Evolutionary conservation across 2,329 filamentous ascomycete species (phyloP).

Genomic region (Falciphora oryzae): DNA sequence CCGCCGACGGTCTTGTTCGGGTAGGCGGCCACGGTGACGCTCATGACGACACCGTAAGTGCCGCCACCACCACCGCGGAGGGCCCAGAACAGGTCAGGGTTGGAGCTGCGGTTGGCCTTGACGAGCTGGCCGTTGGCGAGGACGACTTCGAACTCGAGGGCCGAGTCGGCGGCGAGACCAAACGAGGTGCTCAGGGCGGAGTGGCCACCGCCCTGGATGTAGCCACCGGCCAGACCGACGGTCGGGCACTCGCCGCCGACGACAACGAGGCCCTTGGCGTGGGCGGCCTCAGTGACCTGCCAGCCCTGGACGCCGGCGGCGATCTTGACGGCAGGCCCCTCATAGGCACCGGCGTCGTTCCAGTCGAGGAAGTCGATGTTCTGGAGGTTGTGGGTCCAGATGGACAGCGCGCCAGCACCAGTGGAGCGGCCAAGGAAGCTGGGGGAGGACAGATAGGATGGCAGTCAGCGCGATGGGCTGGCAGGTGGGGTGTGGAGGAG

Average conservation of each 20-base stretch:
- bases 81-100: constrained; percentile 53
- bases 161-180: constrained; percentile 50
- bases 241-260: constrained; percentile 43
- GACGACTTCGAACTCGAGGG: constrained; percentile 39
- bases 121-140: constrained; percentile 38
- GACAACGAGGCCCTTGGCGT: constrained; percentile 33
- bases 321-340: constrained; percentile 20
- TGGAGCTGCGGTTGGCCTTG: constrained; percentile 36
- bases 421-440: constrained; percentile 31
- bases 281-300: constrained; percentile 35
- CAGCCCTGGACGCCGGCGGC: constrained; percentile 46
- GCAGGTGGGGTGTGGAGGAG: neutral
- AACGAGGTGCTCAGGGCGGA: constrained; percentile 40
- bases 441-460: neutral
- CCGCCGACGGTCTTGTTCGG: neutral
- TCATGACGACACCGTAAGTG: constrained; percentile 46
- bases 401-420: constrained; percentile 38
- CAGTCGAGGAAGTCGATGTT: constrained; percentile 29
- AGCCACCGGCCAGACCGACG: constrained; percentile 15
- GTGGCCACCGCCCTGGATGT: constrained; percentile 36
- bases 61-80: constrained; percentile 45
- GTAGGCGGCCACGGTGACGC: constrained; percentile 24
- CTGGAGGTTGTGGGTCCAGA: constrained; percentile 46
- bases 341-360: constrained; percentile 17
- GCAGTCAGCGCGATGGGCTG: neutral